A percentile compares a stretch with the other conserved stretches of the same genome.
Evolutionary conservation across 495 filamentous ascomycete species (phyloP).

Genomic region (Rusavskia elegans): DNA sequence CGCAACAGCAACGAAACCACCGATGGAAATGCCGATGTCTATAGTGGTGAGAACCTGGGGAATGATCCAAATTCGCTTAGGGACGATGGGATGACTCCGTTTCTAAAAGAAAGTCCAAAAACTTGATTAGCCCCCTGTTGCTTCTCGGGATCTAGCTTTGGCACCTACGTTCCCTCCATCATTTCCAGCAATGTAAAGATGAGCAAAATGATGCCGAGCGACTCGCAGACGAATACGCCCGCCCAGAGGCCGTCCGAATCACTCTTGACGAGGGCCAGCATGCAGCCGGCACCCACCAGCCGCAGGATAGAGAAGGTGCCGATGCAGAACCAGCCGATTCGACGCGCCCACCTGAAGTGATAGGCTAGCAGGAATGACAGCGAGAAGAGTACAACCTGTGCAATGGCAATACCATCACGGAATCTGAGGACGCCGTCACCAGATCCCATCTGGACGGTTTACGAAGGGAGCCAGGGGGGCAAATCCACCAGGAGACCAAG

Average conservation of each 20-base stretch:
- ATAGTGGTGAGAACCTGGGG: conserved; percentile 14
- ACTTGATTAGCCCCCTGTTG: not conserved
- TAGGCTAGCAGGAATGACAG: not conserved
- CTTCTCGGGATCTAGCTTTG: too few relatives aligned
- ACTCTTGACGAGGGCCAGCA: not conserved
- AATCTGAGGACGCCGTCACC: not conserved
- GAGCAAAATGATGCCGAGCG: not conserved
- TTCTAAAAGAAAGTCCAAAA: conserved; percentile 3
- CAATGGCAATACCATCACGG: not conserved
- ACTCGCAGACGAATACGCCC: not conserved
- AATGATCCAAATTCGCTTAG: conserved; percentile 5
- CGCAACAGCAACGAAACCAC: conserved; percentile 11
- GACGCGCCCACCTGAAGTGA: not conserved
- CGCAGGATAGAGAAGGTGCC: not conserved
- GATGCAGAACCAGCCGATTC: not conserved
- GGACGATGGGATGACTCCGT: conserved; percentile 6
- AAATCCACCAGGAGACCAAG: too few relatives aligned
- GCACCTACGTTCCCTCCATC: not conserved
- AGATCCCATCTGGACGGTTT: not conserved
- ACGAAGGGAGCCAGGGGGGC: too few relatives aligned
- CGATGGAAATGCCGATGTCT: conserved; percentile 15
- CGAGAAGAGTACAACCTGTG: not conserved
- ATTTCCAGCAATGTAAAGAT: not conserved
- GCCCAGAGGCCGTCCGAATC: not conserved
- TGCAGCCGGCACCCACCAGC: not conserved